Evolutionary conservation across 345 rosid species (phyloP), one percentile per base, ranked within the genome.

Genomic region (Pseudoturritis turrita): DNA sequence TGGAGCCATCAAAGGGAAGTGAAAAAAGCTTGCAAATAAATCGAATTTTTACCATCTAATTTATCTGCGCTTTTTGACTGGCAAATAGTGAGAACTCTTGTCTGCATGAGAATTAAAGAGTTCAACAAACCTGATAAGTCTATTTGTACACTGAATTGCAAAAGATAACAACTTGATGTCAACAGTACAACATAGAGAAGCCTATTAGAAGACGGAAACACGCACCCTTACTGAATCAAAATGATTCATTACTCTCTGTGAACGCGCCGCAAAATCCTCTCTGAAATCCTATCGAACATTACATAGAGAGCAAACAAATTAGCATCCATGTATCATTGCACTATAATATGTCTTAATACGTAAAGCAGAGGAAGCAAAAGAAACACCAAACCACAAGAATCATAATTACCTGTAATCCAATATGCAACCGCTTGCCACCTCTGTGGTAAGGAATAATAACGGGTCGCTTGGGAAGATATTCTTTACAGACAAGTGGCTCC

Each of bases 361-460:
- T 33, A 33, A 33, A 33, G 10, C 13, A 12, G 35, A n/a, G 33
- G 33, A 39, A 63, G 26, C 8, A 52, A 37, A 33, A 37, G 12
- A 63, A 64, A 31, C 46, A 18, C 44, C 25, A 52, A 61, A 43
- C 33, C 18, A 43, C 15, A 25, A 52, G 29, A 61, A 35, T 68
- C 12, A n/a, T 1, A n/a, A 23, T 43, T 77, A 95, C 99, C 85
- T 88, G 97, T 54, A 89, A 83, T 41, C 98, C 98, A 73, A 92
- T 91, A 62, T 95, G 99, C 89, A 95, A 70, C 83, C 98, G 84
- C 83, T 80, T 91, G 65, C 99, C 99, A 61, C 99, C 99, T 85
- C 74, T 89, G 81, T 95, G 97, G 73, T 95, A 95, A 72, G 99
- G 99, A 71, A 95, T 64, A 74, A 89, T 82, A 67, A 89, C 92